Evolutionary conservation across 192 early-diverging fungal genomes (phyloP).

Genomic region (Phlyctochytrium bullatum): DNA sequence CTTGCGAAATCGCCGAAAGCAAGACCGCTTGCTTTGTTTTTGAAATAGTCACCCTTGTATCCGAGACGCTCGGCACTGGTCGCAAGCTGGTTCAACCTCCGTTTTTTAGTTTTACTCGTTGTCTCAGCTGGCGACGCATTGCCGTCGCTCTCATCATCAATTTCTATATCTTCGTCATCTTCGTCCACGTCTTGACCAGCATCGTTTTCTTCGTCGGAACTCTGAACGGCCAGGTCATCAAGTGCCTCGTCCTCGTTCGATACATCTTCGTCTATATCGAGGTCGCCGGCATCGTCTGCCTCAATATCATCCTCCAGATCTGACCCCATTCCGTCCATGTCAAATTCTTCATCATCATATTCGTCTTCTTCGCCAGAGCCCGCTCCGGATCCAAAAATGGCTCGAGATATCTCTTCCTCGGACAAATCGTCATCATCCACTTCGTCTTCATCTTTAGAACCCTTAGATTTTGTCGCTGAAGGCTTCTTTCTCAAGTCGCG

Average conservation of each 20-base stretch:
- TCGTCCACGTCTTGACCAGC: constrained; percentile 33
- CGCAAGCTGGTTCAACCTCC: constrained; percentile 42
- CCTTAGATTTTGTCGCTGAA: too few species aligned
- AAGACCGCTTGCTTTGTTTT: constrained; percentile 31
- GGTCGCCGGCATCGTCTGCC: constrained; percentile 47
- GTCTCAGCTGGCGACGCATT: constrained; percentile 22
- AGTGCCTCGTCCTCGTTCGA: constrained; percentile 18
- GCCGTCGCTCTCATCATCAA: constrained; percentile 25
- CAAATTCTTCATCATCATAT: constrained; percentile 46
- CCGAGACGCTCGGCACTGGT: constrained; percentile 53
- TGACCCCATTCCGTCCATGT: constrained; percentile 15
- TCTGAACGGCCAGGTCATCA: constrained; percentile 7
- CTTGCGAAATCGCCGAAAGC: constrained; percentile 60
- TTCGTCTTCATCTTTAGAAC: constrained; percentile 13
- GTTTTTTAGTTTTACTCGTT: constrained; percentile 43
- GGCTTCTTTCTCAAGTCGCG: too few species aligned
- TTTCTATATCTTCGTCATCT: constrained; percentile 29
- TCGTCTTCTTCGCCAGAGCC: constrained; percentile 71
- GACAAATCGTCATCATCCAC: constrained; percentile 40
- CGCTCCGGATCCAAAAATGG: too few species aligned
- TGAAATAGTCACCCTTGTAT: constrained; percentile 55
- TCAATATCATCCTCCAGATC: not conserved
- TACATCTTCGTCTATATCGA: constrained; percentile 30
- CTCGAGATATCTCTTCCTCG: too few species aligned
- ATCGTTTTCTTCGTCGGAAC: constrained; percentile 27